A percentile compares a stretch with the other conserved stretches of the same genome.
phyloP scores from a whole-genome alignment of 495 filamentous ascomycete genomes.

The Aspergillus ostianus region DNA sequence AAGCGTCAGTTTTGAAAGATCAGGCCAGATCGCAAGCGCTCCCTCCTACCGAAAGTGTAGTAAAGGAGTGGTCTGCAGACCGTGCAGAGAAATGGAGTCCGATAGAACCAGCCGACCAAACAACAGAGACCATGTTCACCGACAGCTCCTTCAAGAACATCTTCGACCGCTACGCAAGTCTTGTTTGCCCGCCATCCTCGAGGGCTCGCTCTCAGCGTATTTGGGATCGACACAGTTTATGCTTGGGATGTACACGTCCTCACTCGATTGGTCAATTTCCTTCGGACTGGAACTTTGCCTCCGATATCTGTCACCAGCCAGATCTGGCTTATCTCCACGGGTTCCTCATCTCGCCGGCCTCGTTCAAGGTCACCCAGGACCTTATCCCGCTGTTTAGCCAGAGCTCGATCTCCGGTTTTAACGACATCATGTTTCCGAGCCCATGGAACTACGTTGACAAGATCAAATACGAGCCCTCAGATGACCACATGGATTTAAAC shows the following conservation, averaged over 20 bases:
- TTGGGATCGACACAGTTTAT: conserved; percentile 54
- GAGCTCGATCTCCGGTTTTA: conserved; percentile 59
- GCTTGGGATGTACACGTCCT: conserved; percentile 58
- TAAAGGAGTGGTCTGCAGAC: conserved; percentile 35
- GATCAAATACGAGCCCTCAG: conserved; percentile 38
- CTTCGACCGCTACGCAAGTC: conserved; percentile 49
- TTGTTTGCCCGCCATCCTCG: conserved; percentile 57
- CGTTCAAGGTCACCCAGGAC: conserved; percentile 58
- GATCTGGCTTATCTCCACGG: conserved; percentile 74
- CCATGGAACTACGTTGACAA: conserved; percentile 53
- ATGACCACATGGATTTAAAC: conserved; percentile 36
- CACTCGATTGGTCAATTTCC: conserved; percentile 71
- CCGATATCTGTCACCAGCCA: conserved; percentile 75
- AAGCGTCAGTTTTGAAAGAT: conserved; percentile 39
- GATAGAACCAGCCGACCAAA: conserved; percentile 43
- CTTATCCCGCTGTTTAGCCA: conserved; percentile 74
- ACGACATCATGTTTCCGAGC: conserved; percentile 48
- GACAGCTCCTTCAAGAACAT: conserved; percentile 43
- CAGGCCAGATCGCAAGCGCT: conserved; percentile 30
- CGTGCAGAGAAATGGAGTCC: conserved; percentile 39
- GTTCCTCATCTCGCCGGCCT: conserved; percentile 63
- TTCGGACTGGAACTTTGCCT: conserved; percentile 60
- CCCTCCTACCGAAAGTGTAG: conserved; percentile 20
- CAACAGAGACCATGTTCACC: conserved; percentile 48
- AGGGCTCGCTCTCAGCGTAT: conserved; percentile 45